Conservation (phyloP, 129 eudicot genomes). For the Tagetes erecta region DNA sequence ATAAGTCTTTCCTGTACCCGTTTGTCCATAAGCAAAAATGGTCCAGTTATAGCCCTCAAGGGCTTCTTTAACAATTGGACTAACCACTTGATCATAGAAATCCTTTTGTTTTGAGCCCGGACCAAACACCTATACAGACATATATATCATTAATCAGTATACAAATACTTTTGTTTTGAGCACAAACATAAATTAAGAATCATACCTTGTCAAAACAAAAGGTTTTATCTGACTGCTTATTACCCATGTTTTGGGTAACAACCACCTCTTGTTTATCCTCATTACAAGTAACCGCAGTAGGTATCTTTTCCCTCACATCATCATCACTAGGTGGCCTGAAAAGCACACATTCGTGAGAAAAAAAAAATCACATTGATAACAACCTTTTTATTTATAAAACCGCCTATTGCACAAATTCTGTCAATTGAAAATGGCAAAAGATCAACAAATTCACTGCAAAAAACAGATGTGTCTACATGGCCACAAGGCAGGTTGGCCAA, state of each 20-base stretch:
- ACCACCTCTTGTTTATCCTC: constrained; percentile 50
- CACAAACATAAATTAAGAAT: constrained; percentile 13
- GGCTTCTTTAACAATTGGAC: constrained; percentile 56
- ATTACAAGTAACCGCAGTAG: constrained; percentile 48
- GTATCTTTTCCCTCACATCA: constrained; percentile 42
- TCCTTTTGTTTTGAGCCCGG: constrained; percentile 54
- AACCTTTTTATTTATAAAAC: neutral
- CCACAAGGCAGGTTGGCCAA: neutral
- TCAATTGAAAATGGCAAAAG: neutral
- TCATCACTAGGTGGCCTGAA: constrained; percentile 60
- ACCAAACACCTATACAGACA: constrained; percentile 55
- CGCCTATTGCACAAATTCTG: neutral
- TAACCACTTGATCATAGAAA: constrained; percentile 54
- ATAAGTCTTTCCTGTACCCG: constrained; percentile 69
- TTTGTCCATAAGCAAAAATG: constrained; percentile 67
- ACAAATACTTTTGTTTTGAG: constrained; percentile 1
- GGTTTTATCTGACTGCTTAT: constrained; percentile 54
- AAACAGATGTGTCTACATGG: neutral
- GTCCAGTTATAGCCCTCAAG: constrained; percentile 71
- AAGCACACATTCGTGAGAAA: constrained; percentile 9
- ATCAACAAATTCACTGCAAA: neutral
- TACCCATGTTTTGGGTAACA: constrained; percentile 48
- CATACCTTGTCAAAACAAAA: constrained; percentile 57
- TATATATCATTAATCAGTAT: neutral
- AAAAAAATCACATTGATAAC: neutral